phyloP scores from a whole-genome alignment of 495 filamentous ascomycete species.

The Penicillium alfredii region DNA sequence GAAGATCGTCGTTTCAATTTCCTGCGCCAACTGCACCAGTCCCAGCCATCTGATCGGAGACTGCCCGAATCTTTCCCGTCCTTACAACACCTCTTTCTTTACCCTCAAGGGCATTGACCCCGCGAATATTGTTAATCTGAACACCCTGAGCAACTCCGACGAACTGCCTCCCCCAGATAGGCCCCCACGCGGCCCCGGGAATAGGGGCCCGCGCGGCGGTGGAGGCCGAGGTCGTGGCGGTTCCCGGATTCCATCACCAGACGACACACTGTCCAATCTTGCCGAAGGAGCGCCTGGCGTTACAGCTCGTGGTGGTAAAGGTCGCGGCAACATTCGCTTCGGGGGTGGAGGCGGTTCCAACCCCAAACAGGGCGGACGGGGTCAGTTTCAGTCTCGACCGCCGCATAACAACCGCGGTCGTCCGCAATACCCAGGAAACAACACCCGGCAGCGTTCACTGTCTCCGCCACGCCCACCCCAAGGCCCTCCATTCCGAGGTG shows the following conservation, averaged over 20 bases:
- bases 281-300: too few species aligned
- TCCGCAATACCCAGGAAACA: conserved; percentile 13
- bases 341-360: conserved; percentile 4
- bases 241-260: conserved; percentile 2
- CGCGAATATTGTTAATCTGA: conserved; percentile 32
- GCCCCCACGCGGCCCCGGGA: conserved; percentile 13
- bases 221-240: conserved; percentile 2
- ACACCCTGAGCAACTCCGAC: conserved; percentile 15
- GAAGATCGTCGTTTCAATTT: conserved; percentile 35
- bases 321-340: conserved; percentile 28
- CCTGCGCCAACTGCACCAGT: conserved; percentile 45
- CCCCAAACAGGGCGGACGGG: neutral
- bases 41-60: conserved; percentile 43
- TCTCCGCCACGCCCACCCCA: conserved; percentile 15
- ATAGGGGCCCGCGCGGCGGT: neutral
- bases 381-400: too few species aligned
- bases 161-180: conserved; percentile 2
- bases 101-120: conserved; percentile 33
- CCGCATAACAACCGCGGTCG: conserved; percentile 12
- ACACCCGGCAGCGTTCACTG: conserved; percentile 22
- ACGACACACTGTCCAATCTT: too few species aligned
- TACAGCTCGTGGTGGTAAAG: conserved; percentile 16
- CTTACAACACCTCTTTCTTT: conserved; percentile 27
- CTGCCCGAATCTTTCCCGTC: conserved; percentile 30
- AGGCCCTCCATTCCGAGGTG: conserved; percentile 1